Evolutionary conservation across 2,329 filamentous ascomycete species (phyloP), one percentile per base, ranked within the genome.

Genomic region (Chrysosporium keratinophilum): DNA sequence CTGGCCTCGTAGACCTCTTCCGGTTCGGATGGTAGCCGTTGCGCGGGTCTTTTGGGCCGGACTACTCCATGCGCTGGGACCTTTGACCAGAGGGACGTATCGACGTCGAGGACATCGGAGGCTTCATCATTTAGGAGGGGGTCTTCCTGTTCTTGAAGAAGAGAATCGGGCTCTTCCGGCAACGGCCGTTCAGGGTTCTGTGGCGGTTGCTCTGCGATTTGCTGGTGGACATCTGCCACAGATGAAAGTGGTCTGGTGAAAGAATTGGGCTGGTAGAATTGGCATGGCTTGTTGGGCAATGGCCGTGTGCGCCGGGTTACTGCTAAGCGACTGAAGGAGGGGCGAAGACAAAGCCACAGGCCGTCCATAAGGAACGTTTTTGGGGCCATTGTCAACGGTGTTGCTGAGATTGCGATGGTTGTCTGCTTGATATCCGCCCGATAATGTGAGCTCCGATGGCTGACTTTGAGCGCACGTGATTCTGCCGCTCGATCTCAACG

Each of bases 281-380:
- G 19, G 37, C 7, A 15, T 20, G 48, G 14, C 23, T 43, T 50
- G 11, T 39, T 45, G 6, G 34, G 7, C 1, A 52, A 12, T 15
- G 42, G 34, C 11, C 15, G 14, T 6, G 50, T 3, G 11, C 31
- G n/a, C 14, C 17, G 34, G 20, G 34, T 5, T 15, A 23, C 14
- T 14, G 39, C 37, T 12, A 58, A 53, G 2, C 55, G 54, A 12
- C 55, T 60, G 35, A 70, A 69, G 12, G 67, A 69, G 43, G 69
- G 70, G 60, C 70, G 70, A 34, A 73, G 61, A 55, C 65, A 71
- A 55, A 66, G 67, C 70, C 69, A 73, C 47, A 73, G 60, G 35
- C 67, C 69, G 60, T 71, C 69, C 33, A 69, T 57, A 44, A 67
- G 58, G 28, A 68, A 55, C 40, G 59, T 57, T 57, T 54, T 61